Base-by-base conservation (phyloP, 2,329 filamentous ascomycete genomes). In the Clarireedia monteithiana region DNA sequence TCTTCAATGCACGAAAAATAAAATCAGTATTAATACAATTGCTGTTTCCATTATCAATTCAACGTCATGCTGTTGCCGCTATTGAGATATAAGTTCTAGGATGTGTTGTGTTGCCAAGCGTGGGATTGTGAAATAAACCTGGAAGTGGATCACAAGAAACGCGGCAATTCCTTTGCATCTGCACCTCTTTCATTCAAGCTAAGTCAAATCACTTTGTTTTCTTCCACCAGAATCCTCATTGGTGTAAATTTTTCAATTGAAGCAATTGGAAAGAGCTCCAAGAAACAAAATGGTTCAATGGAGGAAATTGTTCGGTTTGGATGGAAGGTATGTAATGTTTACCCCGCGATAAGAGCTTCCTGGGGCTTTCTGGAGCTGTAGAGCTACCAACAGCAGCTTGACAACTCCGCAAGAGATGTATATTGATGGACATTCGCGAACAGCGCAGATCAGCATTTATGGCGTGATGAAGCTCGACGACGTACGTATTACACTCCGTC, bases 261-360 rank as follows among this genome's bases (percentile, higher is more conserved):
- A 23, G 34, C 47, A 24, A 55, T 48, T 27, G 26, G 36, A 10
- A 55, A 15, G 7, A 9, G 27, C 7, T 34, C 9, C n/a, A 42
- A 48, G 17, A 15, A 6, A 6, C 48, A 61, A 56, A 15, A 66
- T 69, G 66, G 65, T 68, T 26, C 60, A 64, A 42, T 69, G 67
- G 67, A 66, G 53, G 57, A 65, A 59, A 52, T 50, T 69, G 12
- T 67, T 69, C 52, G 63, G 66, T 6, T 38, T 67, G n/a, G 62
- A 66, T 50, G 61, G 64, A 54, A 60, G 39, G 65, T 65, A 60
- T 45, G 60, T 62, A 50, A 12, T 30, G 55, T 57, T 49, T 57
- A 44, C 55, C 57, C 58, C 55, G 39, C 58, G 27, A n/a, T 27
- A 5, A 40, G 26, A 17, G 38, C 24, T 34, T 23, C 17, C 15